Base-by-base conservation (phyloP, 2,329 filamentous ascomycete species). In the Talaromyces sp. region DNA sequence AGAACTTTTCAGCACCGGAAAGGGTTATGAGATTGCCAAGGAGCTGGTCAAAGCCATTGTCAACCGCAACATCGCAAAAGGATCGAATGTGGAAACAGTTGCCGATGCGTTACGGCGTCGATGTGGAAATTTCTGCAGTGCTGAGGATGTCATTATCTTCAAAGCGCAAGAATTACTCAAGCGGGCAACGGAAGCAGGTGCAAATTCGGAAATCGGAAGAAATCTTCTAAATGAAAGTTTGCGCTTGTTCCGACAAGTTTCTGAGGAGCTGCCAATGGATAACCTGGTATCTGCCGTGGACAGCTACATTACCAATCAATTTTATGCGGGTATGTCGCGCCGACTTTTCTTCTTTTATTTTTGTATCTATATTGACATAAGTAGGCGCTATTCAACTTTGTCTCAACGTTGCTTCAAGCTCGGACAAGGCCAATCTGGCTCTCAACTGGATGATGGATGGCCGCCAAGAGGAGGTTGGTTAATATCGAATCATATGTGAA, bases 141-240 rank as follows among this genome's bases (percentile, higher is more conserved):
- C 94, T 0, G 94, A 99, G 69, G 95, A 99, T 80, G 95, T 98
- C 1, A 89, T 98, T 69, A 94, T 97, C 70, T 99, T 99, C 87
- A 98, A 97, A 79, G 95, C 95, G 0, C 94, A 98, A 75, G 95
- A 99, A 77, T 91, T 94, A 72, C 82, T 98, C 62, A 96, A 97
- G 82, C 87, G 92, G 70, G 94, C 94, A 0, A 88, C 89, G 2
- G 93, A 97, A 75, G 87, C 91, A 57, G 87, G 88, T 10, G 82
- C 85, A 4, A 92, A 93, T 72, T 88, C 88, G 3, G 94, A 93
- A 70, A 83, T 87, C 61, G 91, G 90, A 6, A 88, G 93, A 39
- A 88, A 89, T 52, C 81, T 97, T 41, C 84, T 99, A 25, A 93
- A 93, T 70, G 94, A 98, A 76, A 97, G 93, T 78, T 79, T 97